Conservation (phyloP, 2,329 filamentous ascomycete genomes). For the Geosmithia morbida region DNA sequence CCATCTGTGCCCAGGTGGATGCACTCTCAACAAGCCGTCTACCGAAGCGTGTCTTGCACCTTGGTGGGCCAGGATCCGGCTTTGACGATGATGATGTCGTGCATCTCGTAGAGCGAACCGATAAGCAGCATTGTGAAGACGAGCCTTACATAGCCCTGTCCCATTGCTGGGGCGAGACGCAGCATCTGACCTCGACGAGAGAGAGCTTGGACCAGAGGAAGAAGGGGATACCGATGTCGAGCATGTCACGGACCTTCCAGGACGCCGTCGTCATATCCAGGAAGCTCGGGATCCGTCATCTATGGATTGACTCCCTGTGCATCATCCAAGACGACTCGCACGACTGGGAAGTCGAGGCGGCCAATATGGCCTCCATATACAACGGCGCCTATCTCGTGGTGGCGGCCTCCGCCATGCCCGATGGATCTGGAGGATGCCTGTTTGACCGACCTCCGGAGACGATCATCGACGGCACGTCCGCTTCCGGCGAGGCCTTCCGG, state of each 20-base stretch:
- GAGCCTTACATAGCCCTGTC: background rate
- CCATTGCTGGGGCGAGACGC: background rate
- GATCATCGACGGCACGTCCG: slow-evolving; percentile 4
- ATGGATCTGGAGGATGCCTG: slow-evolving; percentile 8
- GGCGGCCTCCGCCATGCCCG: slow-evolving; percentile 8
- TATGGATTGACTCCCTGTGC: slow-evolving; percentile 13
- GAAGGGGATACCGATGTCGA: background rate
- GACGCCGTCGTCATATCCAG: slow-evolving; percentile 1
- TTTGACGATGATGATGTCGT: background rate
- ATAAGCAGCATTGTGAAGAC: background rate
- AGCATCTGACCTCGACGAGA: background rate
- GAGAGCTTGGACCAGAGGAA: background rate
- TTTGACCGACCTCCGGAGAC: slow-evolving; percentile 4
- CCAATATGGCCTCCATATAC: slow-evolving; percentile 13
- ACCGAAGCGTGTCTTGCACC: background rate
- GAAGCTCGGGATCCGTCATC: slow-evolving; percentile 7
- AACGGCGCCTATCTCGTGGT: slow-evolving; percentile 9
- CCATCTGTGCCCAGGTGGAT: background rate
- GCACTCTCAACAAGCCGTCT: background rate
- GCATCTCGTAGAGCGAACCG: background rate
- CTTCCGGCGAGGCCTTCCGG: slow-evolving; percentile 4
- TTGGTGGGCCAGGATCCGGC: background rate
- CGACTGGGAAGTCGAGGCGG: slow-evolving; percentile 12
- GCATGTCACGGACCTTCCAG: background rate
- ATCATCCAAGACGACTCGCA: slow-evolving; percentile 11